These are phyloP conservation scores for Solanum ossicruentum DNA, from an alignment of 257 asterid species.

Conservation along the genomic window DNA sequence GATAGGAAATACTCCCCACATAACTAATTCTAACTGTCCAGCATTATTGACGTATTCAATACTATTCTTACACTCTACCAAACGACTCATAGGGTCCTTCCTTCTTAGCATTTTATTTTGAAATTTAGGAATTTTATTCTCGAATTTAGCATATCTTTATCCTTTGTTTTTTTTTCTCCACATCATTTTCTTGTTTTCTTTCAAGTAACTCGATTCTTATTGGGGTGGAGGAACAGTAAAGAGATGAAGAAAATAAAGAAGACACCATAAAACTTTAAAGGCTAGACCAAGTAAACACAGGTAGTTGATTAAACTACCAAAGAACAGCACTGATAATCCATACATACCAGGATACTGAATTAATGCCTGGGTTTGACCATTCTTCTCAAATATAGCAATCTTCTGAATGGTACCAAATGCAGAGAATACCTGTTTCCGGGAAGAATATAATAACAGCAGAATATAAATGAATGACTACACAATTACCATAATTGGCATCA, in stretches of 20 bases:
- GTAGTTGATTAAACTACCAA: not conserved
- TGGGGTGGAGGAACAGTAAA: not conserved
- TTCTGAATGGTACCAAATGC: conserved; percentile 69
- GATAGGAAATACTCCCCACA: too few species aligned
- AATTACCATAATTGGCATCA: not conserved
- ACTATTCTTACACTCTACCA: too few species aligned
- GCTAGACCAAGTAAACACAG: not conserved
- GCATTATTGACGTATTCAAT: too few species aligned
- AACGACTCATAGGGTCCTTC: not conserved
- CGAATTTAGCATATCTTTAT: not conserved
- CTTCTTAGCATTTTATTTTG: not conserved
- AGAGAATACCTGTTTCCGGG: conserved; percentile 53
- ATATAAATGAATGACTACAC: not conserved
- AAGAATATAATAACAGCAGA: not conserved
- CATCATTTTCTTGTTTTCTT: not conserved
- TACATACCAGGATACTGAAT: conserved; percentile 68
- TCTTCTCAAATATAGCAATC: conserved; percentile 86
- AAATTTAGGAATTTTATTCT: not conserved
- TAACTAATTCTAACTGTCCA: too few species aligned
- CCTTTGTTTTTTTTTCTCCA: not conserved
- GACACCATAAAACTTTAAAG: not conserved
- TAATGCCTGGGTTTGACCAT: conserved; percentile 78
- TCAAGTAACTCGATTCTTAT: not conserved
- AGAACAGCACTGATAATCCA: not conserved
- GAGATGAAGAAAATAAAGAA: not conserved